Conservation (phyloP, 768 basidiomycete genomes). For the Tricholomella constricta region DNA sequence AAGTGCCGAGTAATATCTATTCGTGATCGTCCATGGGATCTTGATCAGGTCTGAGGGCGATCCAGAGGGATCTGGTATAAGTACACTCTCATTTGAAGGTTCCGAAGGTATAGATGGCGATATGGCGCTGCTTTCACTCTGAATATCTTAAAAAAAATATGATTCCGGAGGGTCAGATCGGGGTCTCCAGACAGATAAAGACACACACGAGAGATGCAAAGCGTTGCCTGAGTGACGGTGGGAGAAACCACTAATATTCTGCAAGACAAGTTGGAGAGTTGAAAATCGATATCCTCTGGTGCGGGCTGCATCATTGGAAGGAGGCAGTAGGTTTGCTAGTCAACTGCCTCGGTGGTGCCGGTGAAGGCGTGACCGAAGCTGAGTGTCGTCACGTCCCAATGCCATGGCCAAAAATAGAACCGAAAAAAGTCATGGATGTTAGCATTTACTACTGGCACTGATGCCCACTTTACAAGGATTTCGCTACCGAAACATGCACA, state of each 20-base stretch:
- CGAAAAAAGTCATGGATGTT: no score
- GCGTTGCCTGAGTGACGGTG: slow-evolving; percentile 22
- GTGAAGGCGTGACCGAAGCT: no score
- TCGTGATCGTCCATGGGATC: slow-evolving; percentile 75
- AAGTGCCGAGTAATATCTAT: slow-evolving; percentile 80
- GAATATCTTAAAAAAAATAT: slow-evolving; percentile 9
- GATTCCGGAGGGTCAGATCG: background rate
- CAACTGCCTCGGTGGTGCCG: no score
- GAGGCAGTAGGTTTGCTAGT: no score
- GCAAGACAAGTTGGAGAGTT: slow-evolving; percentile 22
- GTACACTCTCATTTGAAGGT: background rate
- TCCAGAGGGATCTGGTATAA: slow-evolving; percentile 8
- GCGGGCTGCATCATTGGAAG: background rate
- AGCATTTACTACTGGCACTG: no score
- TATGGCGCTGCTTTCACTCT: background rate
- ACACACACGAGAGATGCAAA: slow-evolving; percentile 24
- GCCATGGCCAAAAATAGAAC: no score
- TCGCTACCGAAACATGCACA: no score
- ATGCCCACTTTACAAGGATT: no score
- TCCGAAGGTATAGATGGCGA: slow-evolving; percentile 1
- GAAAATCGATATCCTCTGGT: slow-evolving; percentile 1
- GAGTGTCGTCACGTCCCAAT: no score
- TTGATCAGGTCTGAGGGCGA: slow-evolving; percentile 24
- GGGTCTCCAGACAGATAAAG: background rate
- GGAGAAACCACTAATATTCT: slow-evolving; percentile 35